Conservation (phyloP, 805 yeast species). For the Vanderwaltozyma tropicalis region DNA sequence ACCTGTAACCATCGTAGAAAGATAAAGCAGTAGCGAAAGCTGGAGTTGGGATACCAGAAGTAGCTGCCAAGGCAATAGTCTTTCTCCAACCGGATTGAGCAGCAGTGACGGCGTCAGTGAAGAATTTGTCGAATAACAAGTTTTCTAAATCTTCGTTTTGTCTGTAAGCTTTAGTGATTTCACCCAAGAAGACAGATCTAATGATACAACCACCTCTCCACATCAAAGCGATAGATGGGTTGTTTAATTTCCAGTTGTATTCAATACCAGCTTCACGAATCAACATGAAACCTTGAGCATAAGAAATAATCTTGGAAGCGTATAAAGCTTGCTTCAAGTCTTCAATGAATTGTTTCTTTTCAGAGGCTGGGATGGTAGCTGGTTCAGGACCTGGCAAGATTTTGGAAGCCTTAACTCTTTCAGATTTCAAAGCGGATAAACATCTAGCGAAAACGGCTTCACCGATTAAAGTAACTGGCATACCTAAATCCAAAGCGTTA, state of each 20-base stretch:
- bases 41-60: constrained; percentile 92
- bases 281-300: constrained; percentile 99
- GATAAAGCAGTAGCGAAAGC: constrained; percentile 95
- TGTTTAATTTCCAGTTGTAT: constrained; percentile 93
- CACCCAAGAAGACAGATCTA: constrained; percentile 96
- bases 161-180: constrained; percentile 94
- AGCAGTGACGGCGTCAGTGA: constrained; percentile 79
- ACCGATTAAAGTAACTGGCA: constrained; percentile 96
- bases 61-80: constrained; percentile 65
- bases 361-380: constrained; percentile 34
- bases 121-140: constrained; percentile 92
- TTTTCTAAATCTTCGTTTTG: constrained; percentile 88
- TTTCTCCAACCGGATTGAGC: constrained; percentile 96
- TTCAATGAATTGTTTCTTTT: constrained; percentile 77
- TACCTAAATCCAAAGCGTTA: constrained; percentile 93
- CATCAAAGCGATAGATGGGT: constrained; percentile 97
- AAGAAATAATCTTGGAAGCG: constrained; percentile 96
- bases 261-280: constrained; percentile 97
- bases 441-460: constrained; percentile 98
- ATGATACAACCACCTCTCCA: constrained; percentile 99
- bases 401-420: constrained; percentile 80
- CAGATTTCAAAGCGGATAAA: constrained; percentile 82
- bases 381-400: constrained; percentile 66
- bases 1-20: constrained; percentile 98
- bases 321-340: constrained; percentile 95